Conservation (phyloP, 2,329 filamentous ascomycete genomes). For the Fusarium sororula region DNA sequence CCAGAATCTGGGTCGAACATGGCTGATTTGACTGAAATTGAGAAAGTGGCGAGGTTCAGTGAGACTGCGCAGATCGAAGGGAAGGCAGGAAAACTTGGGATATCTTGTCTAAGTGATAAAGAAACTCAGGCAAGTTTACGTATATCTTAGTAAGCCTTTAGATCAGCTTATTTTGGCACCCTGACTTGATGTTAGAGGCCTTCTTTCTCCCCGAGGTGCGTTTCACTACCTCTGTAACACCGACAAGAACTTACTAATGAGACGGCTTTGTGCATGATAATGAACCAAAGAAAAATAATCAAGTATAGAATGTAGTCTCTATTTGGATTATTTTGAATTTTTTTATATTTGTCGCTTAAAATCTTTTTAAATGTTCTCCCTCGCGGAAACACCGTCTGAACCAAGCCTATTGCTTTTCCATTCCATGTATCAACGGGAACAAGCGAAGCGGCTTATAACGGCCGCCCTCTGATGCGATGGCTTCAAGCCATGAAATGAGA, state of each 20-base stretch:
- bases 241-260: not conserved
- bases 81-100: not conserved
- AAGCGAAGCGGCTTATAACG: slow-evolving; percentile 34
- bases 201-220: not conserved
- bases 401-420: not conserved
- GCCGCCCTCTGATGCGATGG: slow-evolving; percentile 27
- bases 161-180: not conserved
- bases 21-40: not conserved
- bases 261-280: not conserved
- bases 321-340: not conserved
- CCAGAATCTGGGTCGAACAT: slow-evolving; percentile 50
- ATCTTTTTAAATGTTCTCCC: not conserved
- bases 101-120: not conserved
- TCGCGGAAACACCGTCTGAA: slow-evolving; percentile 15
- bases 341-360: slow-evolving; percentile 7
- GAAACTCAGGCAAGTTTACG: not conserved
- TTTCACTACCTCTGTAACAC: not conserved
- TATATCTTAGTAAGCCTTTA: not conserved
- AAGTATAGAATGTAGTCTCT: not conserved
- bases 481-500: slow-evolving; percentile 20
- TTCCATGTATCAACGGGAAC: slow-evolving; percentile 23
- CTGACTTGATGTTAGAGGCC: not conserved
- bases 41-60: not conserved
- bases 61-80: not conserved
- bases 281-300: not conserved